A percentile compares a stretch with the other conserved stretches of the same genome.
Conservation (phyloP, 805 yeast species). For the Wickerhamomyces silvicola region DNA sequence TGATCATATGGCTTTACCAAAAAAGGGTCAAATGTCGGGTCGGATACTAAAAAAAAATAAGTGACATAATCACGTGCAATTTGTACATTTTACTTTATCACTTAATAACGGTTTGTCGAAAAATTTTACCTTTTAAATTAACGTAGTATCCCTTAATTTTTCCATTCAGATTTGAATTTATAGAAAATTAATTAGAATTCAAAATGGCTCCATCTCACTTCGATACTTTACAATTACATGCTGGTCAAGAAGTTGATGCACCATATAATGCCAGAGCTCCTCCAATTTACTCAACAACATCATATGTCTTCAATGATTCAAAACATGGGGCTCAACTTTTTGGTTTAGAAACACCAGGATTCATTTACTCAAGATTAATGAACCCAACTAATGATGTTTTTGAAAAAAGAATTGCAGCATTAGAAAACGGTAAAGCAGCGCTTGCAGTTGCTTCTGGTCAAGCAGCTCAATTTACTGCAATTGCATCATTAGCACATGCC, state of each 20-base stretch:
- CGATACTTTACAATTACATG: conserved; percentile 90
- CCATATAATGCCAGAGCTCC: conserved; percentile 69
- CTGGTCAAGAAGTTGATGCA: conserved; percentile 75
- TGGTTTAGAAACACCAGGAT: conserved; percentile 78
- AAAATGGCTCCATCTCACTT: conserved; percentile 53
- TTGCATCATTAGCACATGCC: conserved; percentile 73
- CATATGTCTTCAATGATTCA: conserved; percentile 82
- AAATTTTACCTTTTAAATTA: background rate
- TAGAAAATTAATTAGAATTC: background rate
- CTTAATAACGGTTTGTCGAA: no score
- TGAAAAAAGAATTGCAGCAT: conserved; percentile 86
- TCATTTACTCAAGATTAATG: conserved; percentile 81
- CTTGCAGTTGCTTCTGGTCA: conserved; percentile 92
- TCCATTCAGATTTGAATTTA: background rate
- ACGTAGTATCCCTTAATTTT: background rate
- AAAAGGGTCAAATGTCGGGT: background rate
- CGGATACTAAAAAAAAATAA: background rate
- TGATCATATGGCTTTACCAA: no score
- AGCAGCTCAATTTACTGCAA: conserved; percentile 86
- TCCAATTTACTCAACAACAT: conserved; percentile 88
- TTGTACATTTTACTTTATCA: no score
- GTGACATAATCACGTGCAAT: background rate
- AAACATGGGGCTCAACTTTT: conserved; percentile 90
- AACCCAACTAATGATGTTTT: conserved; percentile 92
- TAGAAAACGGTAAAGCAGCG: conserved; percentile 90